Evolutionary conservation across 1,284 basidiomycete genomes (phyloP), one percentile per base, ranked within the genome.

Genomic region (Ceratobasidium sp.): DNA sequence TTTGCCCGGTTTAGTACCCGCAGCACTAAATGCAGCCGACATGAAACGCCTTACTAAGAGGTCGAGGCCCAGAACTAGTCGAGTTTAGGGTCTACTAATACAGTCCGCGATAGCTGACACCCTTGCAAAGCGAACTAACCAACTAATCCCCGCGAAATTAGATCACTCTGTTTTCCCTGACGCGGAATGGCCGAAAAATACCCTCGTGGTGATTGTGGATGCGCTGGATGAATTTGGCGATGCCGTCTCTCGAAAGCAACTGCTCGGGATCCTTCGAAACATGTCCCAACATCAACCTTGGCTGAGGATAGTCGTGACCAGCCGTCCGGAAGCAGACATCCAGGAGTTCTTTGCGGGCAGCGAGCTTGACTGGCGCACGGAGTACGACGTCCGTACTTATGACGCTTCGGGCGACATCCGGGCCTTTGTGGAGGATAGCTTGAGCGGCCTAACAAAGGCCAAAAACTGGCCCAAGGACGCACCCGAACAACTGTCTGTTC

Each of bases 241-340:
- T 2, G 48, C 16, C 19, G 34, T 61, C 22, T 62, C 31, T n/a
- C 66, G 68, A 16, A 27, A 1, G 3, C 58, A 27, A 14, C 51
- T 53, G 4, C 51, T 53, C 5, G 24, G 5, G 2, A 29, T 16
- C 24, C 22, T 53, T n/a, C 51, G 27, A 2, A 4, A 53, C 11
- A 41, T 59, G 27, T 27, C 14, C n/a, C 61, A 34, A 9, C 1
- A 22, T n/a, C 1, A n/a, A n/a, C 29, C 49, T 0, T 22, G 22
- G 0, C 22, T 75, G 6, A 59, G 53, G n/a, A 34, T 75, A 19
- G n/a, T 72, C 24, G 58, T 64, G 3, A 72, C 74, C 7, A 75
- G 74, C 22, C 74, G 74, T 3, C 65, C 65, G 14, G 64, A 69
- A 11, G 27, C 39, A 9, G 46, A 71, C 3, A 59, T 74, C 31